Conservation (phyloP, 352 stramenopile genomes). For the Phytophthora agathidicida region DNA sequence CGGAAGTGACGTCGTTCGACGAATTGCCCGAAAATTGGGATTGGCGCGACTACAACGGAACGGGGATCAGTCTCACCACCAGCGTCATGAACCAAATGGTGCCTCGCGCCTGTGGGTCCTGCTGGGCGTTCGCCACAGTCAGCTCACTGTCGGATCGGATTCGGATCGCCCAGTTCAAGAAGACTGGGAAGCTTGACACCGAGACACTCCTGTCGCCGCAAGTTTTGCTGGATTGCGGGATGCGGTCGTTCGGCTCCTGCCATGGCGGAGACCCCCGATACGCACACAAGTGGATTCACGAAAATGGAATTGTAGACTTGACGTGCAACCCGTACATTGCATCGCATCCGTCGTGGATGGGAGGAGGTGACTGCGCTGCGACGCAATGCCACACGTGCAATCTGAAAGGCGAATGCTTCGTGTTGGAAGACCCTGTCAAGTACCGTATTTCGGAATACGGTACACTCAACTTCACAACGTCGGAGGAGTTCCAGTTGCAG, state of each 20-base stretch:
- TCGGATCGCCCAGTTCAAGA: constrained; percentile 69
- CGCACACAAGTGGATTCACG: constrained; percentile 85
- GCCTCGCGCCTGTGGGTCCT: constrained; percentile 75
- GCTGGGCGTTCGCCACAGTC: constrained; percentile 78
- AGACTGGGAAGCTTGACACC: constrained; percentile 56
- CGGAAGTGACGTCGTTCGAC: constrained; percentile 51
- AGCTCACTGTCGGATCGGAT: constrained; percentile 82
- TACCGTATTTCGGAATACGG: constrained; percentile 78
- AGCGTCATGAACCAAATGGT: constrained; percentile 85
- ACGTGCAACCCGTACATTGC: constrained; percentile 87
- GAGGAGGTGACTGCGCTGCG: constrained; percentile 51
- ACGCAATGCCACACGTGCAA: constrained; percentile 75
- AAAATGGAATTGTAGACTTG: constrained; percentile 83
- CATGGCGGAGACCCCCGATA: constrained; percentile 80
- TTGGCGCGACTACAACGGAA: constrained; percentile 82
- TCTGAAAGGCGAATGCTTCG: constrained; percentile 63
- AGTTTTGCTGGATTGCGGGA: constrained; percentile 76
- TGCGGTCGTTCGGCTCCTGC: constrained; percentile 83
- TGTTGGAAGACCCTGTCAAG: constrained; percentile 63
- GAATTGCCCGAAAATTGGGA: constrained; percentile 78
- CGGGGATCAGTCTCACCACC: constrained; percentile 74
- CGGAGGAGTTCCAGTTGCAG: constrained; percentile 69
- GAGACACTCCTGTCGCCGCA: constrained; percentile 76
- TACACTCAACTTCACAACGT: constrained; percentile 75
- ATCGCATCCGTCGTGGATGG: constrained; percentile 79